These are phyloP conservation scores for Aspergillus pseudoglaucus DNA, from an alignment of 2,329 filamentous ascomycete genomes.

Conservation along the genomic window DNA sequence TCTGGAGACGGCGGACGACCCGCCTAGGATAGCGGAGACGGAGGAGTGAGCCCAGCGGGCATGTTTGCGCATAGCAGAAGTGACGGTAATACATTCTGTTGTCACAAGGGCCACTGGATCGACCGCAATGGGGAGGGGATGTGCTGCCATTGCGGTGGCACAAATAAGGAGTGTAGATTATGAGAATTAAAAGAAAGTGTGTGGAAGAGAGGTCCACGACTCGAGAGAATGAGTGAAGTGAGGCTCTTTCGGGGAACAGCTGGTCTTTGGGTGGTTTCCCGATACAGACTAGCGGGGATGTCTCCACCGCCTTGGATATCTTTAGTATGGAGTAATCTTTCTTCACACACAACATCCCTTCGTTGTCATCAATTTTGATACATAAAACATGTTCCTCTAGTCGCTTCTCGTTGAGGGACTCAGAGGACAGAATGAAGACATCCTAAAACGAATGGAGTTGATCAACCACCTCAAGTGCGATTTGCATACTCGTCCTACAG, in stretches of 20 bases:
- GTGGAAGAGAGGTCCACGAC: conserved; percentile 4
- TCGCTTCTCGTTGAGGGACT: no score
- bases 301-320: neutral
- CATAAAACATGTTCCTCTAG: neutral
- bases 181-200: conserved; percentile 14
- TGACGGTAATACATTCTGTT: conserved; percentile 98
- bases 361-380: neutral
- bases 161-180: conserved; percentile 16
- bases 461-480: no score
- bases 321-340: neutral
- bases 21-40: conserved; percentile 89
- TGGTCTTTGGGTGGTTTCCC: neutral
- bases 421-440: no score
- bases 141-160: conserved; percentile 22
- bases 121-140: conserved; percentile 66
- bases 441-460: no score
- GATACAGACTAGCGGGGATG: neutral
- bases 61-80: conserved; percentile 96
- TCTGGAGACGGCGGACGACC: conserved; percentile 54
- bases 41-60: conserved; percentile 93
- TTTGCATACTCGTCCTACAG: no score
- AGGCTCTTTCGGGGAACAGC: neutral
- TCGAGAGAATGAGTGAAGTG: no score
- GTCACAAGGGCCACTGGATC: conserved; percentile 90
- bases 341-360: neutral